Evolutionary conservation across 1,139 yeast species (phyloP).

Genomic region (Geotrichum bryndzae): DNA sequence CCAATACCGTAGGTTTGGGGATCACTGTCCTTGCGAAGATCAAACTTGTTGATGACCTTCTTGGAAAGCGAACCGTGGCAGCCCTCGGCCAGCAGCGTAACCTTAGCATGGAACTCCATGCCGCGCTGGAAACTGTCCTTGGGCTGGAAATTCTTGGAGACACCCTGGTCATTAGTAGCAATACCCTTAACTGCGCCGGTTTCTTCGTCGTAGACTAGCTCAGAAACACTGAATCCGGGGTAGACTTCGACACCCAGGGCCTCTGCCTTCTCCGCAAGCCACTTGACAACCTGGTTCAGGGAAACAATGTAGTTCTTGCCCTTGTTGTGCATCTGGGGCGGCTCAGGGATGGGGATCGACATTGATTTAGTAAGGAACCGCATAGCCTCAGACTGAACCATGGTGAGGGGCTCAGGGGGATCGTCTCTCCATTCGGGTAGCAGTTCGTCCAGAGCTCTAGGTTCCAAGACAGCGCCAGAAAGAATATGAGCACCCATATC

Average conservation of each 20-base stretch:
- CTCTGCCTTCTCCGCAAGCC: constrained; percentile 84
- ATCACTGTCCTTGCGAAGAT: constrained; percentile 57
- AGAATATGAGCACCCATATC: constrained; percentile 86
- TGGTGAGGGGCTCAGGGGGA: constrained; percentile 66
- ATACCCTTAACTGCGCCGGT: constrained; percentile 67
- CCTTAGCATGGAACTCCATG: constrained; percentile 88
- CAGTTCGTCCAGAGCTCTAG: constrained; percentile 75
- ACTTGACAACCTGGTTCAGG: constrained; percentile 70
- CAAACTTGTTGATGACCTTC: constrained; percentile 60
- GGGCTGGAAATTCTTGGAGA: constrained; percentile 66
- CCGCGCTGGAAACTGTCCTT: constrained; percentile 84
- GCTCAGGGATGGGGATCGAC: constrained; percentile 77
- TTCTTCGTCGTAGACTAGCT: constrained; percentile 58
- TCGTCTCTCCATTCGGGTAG: constrained; percentile 59
- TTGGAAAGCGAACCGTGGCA: constrained; percentile 93
- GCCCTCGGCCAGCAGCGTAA: constrained; percentile 90
- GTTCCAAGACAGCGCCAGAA: constrained; percentile 92
- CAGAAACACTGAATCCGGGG: constrained; percentile 87
- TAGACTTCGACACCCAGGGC: constrained; percentile 89
- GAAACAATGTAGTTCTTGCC: constrained; percentile 83
- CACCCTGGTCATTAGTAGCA: constrained; percentile 89
- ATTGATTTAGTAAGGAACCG: constrained; percentile 53
- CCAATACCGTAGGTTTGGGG: constrained; percentile 95
- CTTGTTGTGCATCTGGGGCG: constrained; percentile 80
- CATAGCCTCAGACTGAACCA: constrained; percentile 73